A percentile compares a stretch with the other conserved stretches of the same genome.
These are phyloP conservation scores for Heterobasidion parviporum DNA, from an alignment of 1,284 basidiomycete genomes.

Conservation along the genomic window DNA sequence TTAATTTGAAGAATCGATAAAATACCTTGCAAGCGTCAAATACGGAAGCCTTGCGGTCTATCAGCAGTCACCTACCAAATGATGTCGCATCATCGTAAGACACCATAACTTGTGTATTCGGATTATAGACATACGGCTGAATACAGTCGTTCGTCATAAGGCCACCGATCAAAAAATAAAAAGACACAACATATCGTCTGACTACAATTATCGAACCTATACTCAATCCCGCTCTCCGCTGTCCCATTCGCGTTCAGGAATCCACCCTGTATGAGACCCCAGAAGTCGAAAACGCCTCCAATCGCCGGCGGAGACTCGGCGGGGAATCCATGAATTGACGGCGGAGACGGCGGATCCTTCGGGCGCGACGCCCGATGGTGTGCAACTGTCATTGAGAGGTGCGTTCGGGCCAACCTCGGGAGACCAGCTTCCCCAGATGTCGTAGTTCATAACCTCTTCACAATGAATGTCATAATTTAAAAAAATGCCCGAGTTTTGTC, in stretches of 20 bases:
- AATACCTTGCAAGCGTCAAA: too few species aligned
- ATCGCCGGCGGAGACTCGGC: conserved; percentile 21
- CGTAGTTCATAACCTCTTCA: conserved; percentile 60
- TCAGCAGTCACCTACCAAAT: conserved; percentile 22
- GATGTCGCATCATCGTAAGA: conserved; percentile 31
- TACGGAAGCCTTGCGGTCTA: too few species aligned
- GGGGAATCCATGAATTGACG: conserved; percentile 57
- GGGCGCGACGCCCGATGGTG: conserved; percentile 29
- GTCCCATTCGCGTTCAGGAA: conserved; percentile 30
- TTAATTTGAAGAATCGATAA: too few species aligned
- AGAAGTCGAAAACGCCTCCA: conserved; percentile 32
- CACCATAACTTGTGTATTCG: conserved; percentile 27
- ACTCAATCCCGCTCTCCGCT: conserved; percentile 28
- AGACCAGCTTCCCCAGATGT: conserved; percentile 54
- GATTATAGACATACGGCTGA: conserved; percentile 40
- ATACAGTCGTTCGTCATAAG: not conserved
- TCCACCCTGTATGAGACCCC: conserved; percentile 30
- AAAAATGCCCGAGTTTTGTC: not conserved
- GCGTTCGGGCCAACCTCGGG: conserved; percentile 54
- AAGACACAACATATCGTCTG: conserved; percentile 31
- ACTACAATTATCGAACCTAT: conserved; percentile 36
- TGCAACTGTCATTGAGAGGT: conserved; percentile 56
- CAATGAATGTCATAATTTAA: not conserved
- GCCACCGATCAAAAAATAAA: not conserved
- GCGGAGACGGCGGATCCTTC: conserved; percentile 56